Evolutionary conservation across 345 rosid genomes (phyloP).

Genomic region (thale cress (Arabidopsis thaliana)): DNA sequence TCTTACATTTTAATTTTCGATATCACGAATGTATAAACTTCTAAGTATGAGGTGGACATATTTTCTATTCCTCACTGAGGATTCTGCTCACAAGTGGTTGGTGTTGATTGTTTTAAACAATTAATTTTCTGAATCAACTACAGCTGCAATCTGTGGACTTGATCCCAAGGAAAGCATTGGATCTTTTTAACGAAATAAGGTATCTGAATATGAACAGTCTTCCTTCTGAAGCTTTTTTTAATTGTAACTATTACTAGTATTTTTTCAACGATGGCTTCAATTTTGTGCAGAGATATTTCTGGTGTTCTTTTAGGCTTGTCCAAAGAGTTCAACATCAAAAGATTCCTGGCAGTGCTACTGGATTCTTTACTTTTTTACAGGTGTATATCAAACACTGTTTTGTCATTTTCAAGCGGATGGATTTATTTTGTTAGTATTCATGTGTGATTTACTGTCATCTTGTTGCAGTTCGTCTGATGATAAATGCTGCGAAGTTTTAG

Average conservation of each 20-base stretch:
- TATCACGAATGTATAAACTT: conserved; percentile 4
- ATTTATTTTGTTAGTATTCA: conserved; percentile 20
- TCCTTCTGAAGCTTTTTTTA: conserved; percentile 17
- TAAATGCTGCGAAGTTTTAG: conserved; percentile 53
- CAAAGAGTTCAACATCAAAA: conserved; percentile 74
- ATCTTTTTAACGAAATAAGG: conserved; percentile 74
- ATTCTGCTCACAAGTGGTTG: conserved; percentile 15
- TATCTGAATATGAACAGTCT: conserved; percentile 34
- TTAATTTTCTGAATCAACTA: conserved; percentile 37
- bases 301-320: conserved; percentile 69
- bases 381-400: conserved; percentile 48
- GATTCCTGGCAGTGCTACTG: conserved; percentile 67
- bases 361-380: conserved; percentile 70
- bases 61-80: conserved; percentile 11
- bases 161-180: conserved; percentile 77
- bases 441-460: conserved; percentile 37
- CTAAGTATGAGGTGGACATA: conserved; percentile 14
- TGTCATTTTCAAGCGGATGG: background rate
- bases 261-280: conserved; percentile 22
- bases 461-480: conserved; percentile 70
- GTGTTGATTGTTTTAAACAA: conserved; percentile 30
- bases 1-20: conserved; percentile 4
- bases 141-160: conserved; percentile 70
- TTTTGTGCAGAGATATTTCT: conserved; percentile 61
- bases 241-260: background rate